A percentile compares a stretch with the other conserved stretches of the same genome.
Conservation (phyloP, 208 protist genomes). For the Leptomonas seymouri region DNA sequence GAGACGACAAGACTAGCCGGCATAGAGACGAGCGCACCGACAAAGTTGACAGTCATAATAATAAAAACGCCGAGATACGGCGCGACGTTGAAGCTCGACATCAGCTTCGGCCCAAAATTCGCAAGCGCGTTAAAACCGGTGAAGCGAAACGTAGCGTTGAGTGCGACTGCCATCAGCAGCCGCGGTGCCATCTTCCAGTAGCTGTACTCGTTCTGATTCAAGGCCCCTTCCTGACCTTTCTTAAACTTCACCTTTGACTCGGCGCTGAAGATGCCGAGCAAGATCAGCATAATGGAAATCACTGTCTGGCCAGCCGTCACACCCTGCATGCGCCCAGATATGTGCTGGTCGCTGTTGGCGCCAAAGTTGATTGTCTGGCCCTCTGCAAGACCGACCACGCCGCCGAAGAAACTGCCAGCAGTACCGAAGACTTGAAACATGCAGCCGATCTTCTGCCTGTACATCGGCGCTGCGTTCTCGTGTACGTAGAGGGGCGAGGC, state of each 20-base stretch:
- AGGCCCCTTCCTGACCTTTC: slow-evolving; percentile 1
- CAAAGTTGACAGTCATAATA: slow-evolving; percentile 58
- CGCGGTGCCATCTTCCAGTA: slow-evolving; percentile 35
- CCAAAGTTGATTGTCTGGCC: slow-evolving; percentile 28
- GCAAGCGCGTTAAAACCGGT: slow-evolving; percentile 71
- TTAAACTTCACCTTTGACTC: slow-evolving; percentile 21
- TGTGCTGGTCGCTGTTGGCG: slow-evolving; percentile 28
- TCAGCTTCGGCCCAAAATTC: slow-evolving; percentile 67
- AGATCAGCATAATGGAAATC: slow-evolving; percentile 31
- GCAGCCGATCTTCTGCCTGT: slow-evolving; percentile 33
- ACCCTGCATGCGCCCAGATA: slow-evolving; percentile 44
- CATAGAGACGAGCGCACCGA: slow-evolving; percentile 41
- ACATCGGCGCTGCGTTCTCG: slow-evolving; percentile 38
- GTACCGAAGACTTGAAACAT: slow-evolving; percentile 59
- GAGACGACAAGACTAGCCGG: slow-evolving; percentile 33
- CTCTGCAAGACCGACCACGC: slow-evolving; percentile 35
- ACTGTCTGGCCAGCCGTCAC: slow-evolving; percentile 41
- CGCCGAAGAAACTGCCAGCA: slow-evolving; percentile 55
- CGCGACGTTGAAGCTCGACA: slow-evolving; percentile 37
- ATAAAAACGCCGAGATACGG: slow-evolving; percentile 52
- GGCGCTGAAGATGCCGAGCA: slow-evolving; percentile 18
- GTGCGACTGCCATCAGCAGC: slow-evolving; percentile 37
- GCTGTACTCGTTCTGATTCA: slow-evolving; percentile 12
- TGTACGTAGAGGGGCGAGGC: slow-evolving; percentile 57
- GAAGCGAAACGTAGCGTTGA: slow-evolving; percentile 50